phyloP scores from a whole-genome alignment of 176 grass and related monocot species.

The Stipa capillata region DNA sequence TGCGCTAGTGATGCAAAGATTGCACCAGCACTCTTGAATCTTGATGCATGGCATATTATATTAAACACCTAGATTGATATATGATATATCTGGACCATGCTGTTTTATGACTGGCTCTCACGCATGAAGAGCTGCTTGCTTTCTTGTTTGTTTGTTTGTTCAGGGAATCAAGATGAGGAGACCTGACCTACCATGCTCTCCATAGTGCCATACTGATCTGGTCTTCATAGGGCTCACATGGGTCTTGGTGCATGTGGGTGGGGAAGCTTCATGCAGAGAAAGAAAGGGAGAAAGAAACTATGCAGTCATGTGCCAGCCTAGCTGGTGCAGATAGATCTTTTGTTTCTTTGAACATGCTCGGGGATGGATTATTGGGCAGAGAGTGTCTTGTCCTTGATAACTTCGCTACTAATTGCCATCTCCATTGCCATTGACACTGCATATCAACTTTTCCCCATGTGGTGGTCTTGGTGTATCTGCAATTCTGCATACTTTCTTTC shows the following conservation, averaged over 20 bases:
- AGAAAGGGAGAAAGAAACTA: neutral
- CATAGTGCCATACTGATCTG: constrained; percentile 11
- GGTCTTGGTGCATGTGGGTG: constrained; percentile 25
- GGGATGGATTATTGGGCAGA: constrained; percentile 34
- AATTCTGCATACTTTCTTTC: neutral
- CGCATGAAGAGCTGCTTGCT: neutral
- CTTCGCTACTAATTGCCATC: neutral
- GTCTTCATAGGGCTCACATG: constrained; percentile 41
- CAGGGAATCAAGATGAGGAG: constrained; percentile 21
- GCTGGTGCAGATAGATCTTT: constrained; percentile 37
- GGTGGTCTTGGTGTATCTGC: neutral
- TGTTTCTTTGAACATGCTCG: constrained; percentile 37
- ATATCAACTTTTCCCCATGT: constrained; percentile 12
- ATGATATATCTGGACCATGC: neutral
- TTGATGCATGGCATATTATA: neutral
- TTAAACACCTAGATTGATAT: constrained; percentile 1
- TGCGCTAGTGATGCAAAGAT: constrained; percentile 6
- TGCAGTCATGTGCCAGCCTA: constrained; percentile 34
- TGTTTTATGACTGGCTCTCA: constrained; percentile 21
- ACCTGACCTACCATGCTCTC: constrained; percentile 31
- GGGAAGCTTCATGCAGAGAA: constrained; percentile 37
- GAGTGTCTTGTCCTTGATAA: constrained; percentile 10
- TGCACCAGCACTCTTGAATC: constrained; percentile 6
- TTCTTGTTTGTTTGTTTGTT: constrained; percentile 5
- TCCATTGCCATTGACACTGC: neutral